Evolutionary conservation across 345 rosid genomes (phyloP).

Genomic region (Arabidopsis arenosa): DNA sequence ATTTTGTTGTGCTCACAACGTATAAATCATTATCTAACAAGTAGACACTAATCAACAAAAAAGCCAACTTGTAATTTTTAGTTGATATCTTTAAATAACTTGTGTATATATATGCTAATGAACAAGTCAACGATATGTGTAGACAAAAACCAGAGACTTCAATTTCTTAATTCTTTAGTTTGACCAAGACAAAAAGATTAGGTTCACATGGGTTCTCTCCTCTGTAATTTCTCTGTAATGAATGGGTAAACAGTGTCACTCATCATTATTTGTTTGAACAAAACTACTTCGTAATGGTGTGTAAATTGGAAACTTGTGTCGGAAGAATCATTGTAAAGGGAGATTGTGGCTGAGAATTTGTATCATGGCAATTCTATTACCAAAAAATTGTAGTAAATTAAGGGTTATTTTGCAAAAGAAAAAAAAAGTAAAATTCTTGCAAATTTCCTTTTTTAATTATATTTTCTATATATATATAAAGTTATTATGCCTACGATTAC

Average conservation of each 20-base stretch:
- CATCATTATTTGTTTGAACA: constrained; percentile 1
- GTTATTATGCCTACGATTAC: background rate
- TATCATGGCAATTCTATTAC: background rate
- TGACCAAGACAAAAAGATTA: constrained; percentile 12
- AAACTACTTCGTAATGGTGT: constrained; percentile 6
- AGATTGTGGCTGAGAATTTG: background rate
- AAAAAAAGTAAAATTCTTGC: background rate
- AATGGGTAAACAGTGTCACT: background rate
- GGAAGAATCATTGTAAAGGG: background rate
- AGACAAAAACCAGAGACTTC: constrained; percentile 28
- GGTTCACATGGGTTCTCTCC: constrained; percentile 34
- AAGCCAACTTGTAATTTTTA: constrained; percentile 22
- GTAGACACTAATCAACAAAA: constrained; percentile 32
- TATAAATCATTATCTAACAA: constrained; percentile 36
- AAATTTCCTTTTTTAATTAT: background rate
- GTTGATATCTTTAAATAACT: constrained; percentile 21
- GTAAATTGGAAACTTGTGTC: background rate
- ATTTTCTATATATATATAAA: background rate
- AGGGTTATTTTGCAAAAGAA: background rate
- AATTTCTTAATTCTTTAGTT: constrained; percentile 11
- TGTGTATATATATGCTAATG: constrained; percentile 18
- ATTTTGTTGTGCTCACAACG: constrained; percentile 42
- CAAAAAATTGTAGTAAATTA: background rate
- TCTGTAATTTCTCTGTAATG: background rate
- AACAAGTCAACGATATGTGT: constrained; percentile 38